Conservation (phyloP, 371 early-diverging fungal species). For the Syncephalastrum monosporum region DNA sequence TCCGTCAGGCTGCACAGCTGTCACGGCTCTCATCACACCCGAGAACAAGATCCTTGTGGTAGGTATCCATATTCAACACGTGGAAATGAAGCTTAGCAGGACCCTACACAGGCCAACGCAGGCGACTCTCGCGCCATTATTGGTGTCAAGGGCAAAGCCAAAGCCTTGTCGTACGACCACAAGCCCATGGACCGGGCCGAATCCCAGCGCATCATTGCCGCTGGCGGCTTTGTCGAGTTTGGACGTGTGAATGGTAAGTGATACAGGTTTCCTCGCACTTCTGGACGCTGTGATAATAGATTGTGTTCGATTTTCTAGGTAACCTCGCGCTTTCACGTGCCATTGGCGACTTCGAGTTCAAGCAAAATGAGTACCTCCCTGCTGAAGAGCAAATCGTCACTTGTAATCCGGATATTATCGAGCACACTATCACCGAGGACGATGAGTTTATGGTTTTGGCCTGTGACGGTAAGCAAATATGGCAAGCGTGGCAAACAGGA, state of each 20-base stretch:
- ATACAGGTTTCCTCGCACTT: too few species aligned
- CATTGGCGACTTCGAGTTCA: slow-evolving; percentile 98
- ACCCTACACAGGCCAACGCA: slow-evolving; percentile 75
- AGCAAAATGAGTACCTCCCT: slow-evolving; percentile 71
- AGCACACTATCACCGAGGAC: slow-evolving; percentile 57
- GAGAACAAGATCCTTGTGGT: slow-evolving; percentile 39
- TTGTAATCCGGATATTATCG: slow-evolving; percentile 78
- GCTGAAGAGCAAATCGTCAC: slow-evolving; percentile 94
- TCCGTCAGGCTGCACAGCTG: slow-evolving; percentile 95
- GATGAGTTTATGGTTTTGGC: slow-evolving; percentile 95
- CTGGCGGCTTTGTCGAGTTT: slow-evolving; percentile 96
- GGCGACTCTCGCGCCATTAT: slow-evolving; percentile 95
- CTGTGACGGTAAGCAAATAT: slow-evolving; percentile 80
- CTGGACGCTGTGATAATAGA: background rate
- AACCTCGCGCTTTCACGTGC: slow-evolving; percentile 96
- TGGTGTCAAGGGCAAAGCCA: slow-evolving; percentile 71
- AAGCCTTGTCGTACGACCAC: slow-evolving; percentile 87
- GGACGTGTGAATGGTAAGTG: slow-evolving; percentile 90
- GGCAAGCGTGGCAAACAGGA: too few species aligned
- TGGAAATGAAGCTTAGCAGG: background rate
- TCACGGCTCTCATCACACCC: slow-evolving; percentile 49
- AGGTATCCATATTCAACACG: background rate
- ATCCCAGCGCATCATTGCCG: slow-evolving; percentile 78
- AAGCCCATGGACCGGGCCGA: slow-evolving; percentile 88
- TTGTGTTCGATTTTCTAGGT: slow-evolving; percentile 33